Percentiles rank a stretch among this genome's conserved stretches.
These are phyloP conservation scores for Plantago ovata DNA, from an alignment of 257 asterid genomes.

Conservation along the genomic window DNA sequence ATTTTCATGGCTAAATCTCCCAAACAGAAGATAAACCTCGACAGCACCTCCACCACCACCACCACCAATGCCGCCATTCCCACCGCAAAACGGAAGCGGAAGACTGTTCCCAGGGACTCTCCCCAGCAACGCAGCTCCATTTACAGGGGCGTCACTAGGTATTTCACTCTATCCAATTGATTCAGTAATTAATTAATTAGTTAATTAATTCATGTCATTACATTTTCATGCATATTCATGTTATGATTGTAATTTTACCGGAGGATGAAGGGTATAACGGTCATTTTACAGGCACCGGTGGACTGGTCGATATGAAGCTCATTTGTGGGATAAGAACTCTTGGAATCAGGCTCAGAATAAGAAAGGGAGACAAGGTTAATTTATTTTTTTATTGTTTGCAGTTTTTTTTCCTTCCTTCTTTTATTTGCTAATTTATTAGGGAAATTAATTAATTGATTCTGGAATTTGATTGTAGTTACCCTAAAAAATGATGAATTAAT, in stretches of 20 bases:
- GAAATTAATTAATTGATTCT: not conserved
- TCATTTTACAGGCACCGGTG: constrained; percentile 70
- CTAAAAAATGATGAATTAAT: no score
- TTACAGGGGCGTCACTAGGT: constrained; percentile 93
- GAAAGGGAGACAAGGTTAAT: constrained; percentile 93
- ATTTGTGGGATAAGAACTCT: constrained; percentile 95
- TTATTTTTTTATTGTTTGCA: no score
- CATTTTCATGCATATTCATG: not conserved
- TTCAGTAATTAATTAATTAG: no score
- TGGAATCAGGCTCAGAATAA: constrained; percentile 93
- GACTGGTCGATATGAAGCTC: constrained; percentile 98
- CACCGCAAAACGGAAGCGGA: constrained; percentile 52
- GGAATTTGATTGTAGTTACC: not conserved
- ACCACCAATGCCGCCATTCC: not conserved
- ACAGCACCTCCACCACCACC: not conserved
- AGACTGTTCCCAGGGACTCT: constrained; percentile 69
- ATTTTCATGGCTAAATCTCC: constrained; percentile 74
- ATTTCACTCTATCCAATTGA: not conserved
- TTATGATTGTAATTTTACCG: not conserved
- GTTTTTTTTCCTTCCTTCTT: no score
- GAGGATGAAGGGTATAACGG: not conserved
- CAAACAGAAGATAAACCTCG: constrained; percentile 26
- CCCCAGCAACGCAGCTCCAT: constrained; percentile 87
- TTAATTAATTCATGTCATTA: no score
- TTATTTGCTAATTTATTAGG: not conserved